Percentiles rank a stretch among this genome's conserved stretches.
Evolutionary conservation across 805 yeast genomes (phyloP).

Genomic region (Pichia thaimueangensis): DNA sequence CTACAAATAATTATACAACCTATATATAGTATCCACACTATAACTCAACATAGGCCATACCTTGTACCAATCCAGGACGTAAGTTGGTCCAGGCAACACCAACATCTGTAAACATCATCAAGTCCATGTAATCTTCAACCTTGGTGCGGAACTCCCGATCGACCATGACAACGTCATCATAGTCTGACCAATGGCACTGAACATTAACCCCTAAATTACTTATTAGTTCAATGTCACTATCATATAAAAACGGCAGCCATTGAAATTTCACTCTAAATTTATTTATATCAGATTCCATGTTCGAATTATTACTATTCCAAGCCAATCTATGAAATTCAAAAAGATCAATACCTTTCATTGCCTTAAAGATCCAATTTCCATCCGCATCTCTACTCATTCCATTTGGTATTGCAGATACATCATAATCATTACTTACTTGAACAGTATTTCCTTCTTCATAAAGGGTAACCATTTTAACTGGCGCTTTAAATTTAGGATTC

Average conservation of each 20-base stretch:
- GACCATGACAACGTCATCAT: constrained; percentile 38
- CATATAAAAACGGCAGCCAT: constrained; percentile 65
- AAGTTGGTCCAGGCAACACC: constrained; percentile 59
- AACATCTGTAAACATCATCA: constrained; percentile 60
- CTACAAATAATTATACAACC: too few species aligned
- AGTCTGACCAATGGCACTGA: constrained; percentile 76
- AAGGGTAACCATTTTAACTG: constrained; percentile 57
- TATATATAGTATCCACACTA: too few species aligned
- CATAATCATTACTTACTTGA: neutral
- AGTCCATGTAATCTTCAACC: constrained; percentile 68
- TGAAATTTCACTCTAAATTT: constrained; percentile 58
- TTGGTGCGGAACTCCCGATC: constrained; percentile 32
- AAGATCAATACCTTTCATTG: constrained; percentile 56
- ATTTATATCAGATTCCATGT: constrained; percentile 5
- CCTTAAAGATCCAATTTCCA: constrained; percentile 40
- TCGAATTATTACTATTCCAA: constrained; percentile 43
- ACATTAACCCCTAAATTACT: constrained; percentile 47
- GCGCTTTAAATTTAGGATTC: constrained; percentile 38
- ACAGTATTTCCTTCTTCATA: constrained; percentile 28
- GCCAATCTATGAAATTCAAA: constrained; percentile 58
- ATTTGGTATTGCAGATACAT: constrained; percentile 30
- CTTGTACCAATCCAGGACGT: constrained; percentile 62
- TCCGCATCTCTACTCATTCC: constrained; percentile 37
- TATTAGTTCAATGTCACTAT: constrained; percentile 29
- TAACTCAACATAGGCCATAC: constrained; percentile 23